Evolutionary conservation across 345 rosid species (phyloP).

Genomic region (Hibiscus mutabilis): DNA sequence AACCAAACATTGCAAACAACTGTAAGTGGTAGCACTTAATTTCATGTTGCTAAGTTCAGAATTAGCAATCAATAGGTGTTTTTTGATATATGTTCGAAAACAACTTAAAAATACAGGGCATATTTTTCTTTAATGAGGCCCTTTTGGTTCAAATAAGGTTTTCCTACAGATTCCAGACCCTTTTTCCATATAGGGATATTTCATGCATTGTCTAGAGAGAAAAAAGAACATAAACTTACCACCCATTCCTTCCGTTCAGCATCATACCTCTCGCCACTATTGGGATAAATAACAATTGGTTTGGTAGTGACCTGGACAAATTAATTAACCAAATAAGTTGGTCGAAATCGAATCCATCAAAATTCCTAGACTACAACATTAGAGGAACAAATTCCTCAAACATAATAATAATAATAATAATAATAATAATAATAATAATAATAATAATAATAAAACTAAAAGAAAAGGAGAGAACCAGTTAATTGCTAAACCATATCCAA

Average conservation of each 20-base stretch:
- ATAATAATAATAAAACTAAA: background rate
- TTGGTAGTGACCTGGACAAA: constrained; percentile 56
- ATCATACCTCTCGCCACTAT: constrained; percentile 76
- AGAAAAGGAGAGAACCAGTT: background rate
- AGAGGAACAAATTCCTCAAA: background rate
- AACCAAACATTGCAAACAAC: background rate
- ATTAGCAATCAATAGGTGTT: background rate
- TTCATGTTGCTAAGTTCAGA: no score
- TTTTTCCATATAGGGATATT: background rate
- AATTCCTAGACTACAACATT: background rate
- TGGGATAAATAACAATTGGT: constrained; percentile 68
- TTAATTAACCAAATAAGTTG: background rate
- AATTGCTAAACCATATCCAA: background rate
- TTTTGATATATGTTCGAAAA: background rate
- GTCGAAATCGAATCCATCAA: background rate
- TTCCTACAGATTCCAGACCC: background rate
- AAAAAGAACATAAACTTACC: constrained; percentile 34
- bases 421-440: no score
- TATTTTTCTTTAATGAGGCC: background rate
- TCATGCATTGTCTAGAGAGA: background rate
- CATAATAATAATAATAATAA: background rate
- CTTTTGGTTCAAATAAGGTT: background rate
- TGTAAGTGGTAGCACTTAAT: background rate
- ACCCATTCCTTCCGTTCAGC: constrained; percentile 63
- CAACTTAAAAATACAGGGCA: background rate